Conservation (phyloP, 1,284 basidiomycete species). For the Cryptococcus jaspeensis region DNA sequence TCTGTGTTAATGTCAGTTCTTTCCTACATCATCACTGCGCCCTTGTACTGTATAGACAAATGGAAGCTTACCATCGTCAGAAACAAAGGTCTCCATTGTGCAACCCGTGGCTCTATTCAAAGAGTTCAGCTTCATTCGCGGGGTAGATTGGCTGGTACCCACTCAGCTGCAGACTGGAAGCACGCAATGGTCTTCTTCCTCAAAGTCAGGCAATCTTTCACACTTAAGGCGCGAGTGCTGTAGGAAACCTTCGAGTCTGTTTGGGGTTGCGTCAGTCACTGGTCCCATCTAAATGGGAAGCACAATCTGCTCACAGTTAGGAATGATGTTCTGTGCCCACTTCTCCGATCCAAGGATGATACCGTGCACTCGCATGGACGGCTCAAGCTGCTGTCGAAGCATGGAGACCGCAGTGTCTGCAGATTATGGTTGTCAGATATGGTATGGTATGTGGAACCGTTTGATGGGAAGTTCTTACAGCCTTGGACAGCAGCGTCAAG, state of each 20-base stretch:
- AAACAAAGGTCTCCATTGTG: constrained; percentile 14
- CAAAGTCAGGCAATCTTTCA: constrained; percentile 24
- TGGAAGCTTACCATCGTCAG: constrained; percentile 19
- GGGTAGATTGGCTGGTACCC: constrained; percentile 2
- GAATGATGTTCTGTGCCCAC: constrained; percentile 35
- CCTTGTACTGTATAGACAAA: no score
- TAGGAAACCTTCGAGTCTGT: constrained; percentile 36
- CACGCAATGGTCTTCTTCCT: constrained; percentile 26
- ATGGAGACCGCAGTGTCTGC: constrained; percentile 52
- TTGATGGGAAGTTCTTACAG: constrained; percentile 11
- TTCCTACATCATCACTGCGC: background rate
- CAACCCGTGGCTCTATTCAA: constrained; percentile 23
- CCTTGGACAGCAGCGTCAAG: constrained; percentile 53
- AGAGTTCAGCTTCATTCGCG: constrained; percentile 36
- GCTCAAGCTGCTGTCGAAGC: constrained; percentile 52
- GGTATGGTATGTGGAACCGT: background rate
- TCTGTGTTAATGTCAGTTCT: constrained; percentile 8
- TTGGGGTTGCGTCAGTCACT: background rate
- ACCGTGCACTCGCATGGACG: constrained; percentile 48
- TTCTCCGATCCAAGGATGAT: constrained; percentile 47
- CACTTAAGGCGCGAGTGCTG: constrained; percentile 43
- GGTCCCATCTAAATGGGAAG: background rate
- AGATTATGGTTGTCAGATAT: background rate
- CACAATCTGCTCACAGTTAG: constrained; percentile 17
- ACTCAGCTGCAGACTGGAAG: constrained; percentile 27